Evolutionary conservation across 768 basidiomycete genomes (phyloP), one percentile per base, ranked within the genome.

Genomic region (Tylopilus felleus): DNA sequence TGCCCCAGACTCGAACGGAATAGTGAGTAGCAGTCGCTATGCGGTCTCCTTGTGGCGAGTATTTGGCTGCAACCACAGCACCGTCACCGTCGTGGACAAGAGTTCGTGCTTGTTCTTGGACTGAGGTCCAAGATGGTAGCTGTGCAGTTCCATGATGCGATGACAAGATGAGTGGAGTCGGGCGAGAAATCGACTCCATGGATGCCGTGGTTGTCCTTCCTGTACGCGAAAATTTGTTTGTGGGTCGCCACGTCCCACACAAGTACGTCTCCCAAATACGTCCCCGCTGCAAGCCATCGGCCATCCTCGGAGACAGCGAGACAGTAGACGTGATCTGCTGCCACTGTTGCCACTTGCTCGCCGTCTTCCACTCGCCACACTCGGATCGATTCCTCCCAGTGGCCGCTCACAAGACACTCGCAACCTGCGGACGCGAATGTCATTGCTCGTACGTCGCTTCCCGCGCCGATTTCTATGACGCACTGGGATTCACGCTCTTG

Each of bases 111-210:
- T 27, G 25, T 27, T 27, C n/a, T 8, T 9, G 31, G 9, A 33
- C 12, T 12, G 31, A 33, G 8, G 12, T 33, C 31, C 31, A 33
- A 51, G 10, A 56, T 3, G 13, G 40, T 21, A 4, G 33, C 40
- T 2, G 14, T 36, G 35, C 35, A 6, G n/a, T 35, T 8, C 8
- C 1, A 1, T 2, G 39, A 47, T 0, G 39, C 49, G 1, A 4
- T 3, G 44, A 57, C 27, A n/a, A 58, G 33, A 7, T 12, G 31
- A n/a, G 35, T 40, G 21, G 38, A 45, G 38, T 49, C 44, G 7
- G 45, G 52, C 5, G 57, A 58, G 21, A 55, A 50, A 28, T 58
- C 53, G 33, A 55, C 44, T 2, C 10, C 48, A 7, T n/a, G 16
- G 47, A 49, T 8, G 2, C 13, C 1, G 5, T 8, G 10, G 31